Percentiles rank a stretch among this genome's conserved stretches.
Evolutionary conservation across 805 yeast species (phyloP).

Genomic region (Wickerhamiella parazyma): DNA sequence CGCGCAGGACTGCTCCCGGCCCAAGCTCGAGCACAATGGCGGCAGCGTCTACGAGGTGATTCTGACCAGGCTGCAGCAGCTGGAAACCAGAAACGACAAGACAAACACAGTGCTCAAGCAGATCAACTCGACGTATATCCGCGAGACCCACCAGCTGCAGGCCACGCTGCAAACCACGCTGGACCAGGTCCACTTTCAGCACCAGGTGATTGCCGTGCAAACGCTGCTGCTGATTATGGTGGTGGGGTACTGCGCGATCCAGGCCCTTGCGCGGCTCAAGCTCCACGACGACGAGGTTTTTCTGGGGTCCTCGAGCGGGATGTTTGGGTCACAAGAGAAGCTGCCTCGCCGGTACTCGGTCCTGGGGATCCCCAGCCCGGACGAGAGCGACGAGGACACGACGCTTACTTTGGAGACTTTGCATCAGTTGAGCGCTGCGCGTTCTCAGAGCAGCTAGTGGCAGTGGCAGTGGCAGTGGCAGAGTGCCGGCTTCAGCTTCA

Average conservation of each 20-base stretch:
- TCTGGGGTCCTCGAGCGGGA: neutral
- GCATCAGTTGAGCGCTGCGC: no score
- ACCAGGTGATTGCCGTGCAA: neutral
- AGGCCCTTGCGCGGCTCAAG: neutral
- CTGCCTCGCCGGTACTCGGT: neutral
- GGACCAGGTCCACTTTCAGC: slow-evolving; percentile 6
- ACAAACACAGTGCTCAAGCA: neutral
- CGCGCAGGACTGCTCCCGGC: slow-evolving; percentile 4
- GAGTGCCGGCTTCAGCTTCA: no score
- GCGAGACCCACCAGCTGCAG: slow-evolving; percentile 3
- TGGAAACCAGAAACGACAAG: neutral
- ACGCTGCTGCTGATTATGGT: slow-evolving; percentile 2
- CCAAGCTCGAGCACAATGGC: slow-evolving; percentile 1
- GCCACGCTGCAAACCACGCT: neutral
- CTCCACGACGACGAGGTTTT: neutral
- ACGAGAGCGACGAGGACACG: neutral
- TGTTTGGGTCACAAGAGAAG: neutral
- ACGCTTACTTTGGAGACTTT: neutral
- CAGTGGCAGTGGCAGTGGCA: no score
- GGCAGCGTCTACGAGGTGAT: slow-evolving; percentile 7
- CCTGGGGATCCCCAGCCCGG: neutral
- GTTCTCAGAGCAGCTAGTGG: no score
- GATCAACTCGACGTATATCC: slow-evolving; percentile 1
- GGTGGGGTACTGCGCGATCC: neutral
- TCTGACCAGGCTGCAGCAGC: neutral